Conservation (phyloP, 371 early-diverging fungal genomes). For the Funneliformis caledonium region DNA sequence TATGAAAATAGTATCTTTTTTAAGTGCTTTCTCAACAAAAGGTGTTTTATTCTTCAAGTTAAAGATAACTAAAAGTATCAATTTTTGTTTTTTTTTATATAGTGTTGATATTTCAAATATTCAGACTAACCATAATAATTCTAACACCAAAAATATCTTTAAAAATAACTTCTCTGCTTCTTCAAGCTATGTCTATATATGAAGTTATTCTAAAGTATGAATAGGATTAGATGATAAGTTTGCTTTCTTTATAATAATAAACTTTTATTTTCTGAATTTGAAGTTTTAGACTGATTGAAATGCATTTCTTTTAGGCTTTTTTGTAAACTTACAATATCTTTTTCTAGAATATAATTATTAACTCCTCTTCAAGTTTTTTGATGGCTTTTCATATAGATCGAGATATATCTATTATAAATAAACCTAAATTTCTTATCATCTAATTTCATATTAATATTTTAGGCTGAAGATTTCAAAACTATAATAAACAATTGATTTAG, state of each 20-base stretch:
- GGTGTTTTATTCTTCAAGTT: neutral
- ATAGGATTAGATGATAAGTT: neutral
- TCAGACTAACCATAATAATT: constrained; percentile 2
- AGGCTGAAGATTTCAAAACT: neutral
- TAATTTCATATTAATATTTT: neutral
- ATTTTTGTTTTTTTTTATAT: neutral
- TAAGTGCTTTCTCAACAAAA: no score
- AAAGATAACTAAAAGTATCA: neutral
- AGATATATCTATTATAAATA: neutral
- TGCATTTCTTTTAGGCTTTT: neutral
- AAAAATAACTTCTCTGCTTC: neutral
- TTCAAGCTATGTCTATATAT: neutral
- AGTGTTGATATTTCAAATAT: neutral
- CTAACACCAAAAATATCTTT: neutral
- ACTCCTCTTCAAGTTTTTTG: neutral
- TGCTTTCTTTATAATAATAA: neutral
- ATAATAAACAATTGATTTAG: neutral
- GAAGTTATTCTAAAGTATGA: neutral
- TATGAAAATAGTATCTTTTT: no score
- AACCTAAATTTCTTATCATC: neutral
- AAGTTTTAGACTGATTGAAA: neutral
- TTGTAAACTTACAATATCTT: neutral
- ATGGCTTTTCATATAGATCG: neutral
- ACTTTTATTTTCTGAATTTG: neutral
- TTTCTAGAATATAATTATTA: neutral